Percentiles rank a stretch among this genome's conserved stretches.
Evolutionary conservation across 768 basidiomycete species (phyloP).

Genomic region (Lepiota venenata): DNA sequence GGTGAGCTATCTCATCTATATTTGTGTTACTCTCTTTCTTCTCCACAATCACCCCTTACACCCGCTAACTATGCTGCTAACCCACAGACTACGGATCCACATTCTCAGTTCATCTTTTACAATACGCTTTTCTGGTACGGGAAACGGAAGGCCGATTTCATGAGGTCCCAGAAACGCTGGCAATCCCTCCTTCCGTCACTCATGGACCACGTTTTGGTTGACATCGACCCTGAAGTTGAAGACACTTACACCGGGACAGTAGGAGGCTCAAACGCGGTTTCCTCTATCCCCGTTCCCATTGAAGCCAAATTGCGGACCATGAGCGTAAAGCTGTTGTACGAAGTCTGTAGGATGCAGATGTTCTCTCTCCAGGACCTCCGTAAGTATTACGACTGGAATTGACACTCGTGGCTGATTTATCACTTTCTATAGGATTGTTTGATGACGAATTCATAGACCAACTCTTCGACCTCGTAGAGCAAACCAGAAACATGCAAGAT

Average conservation of each 20-base stretch:
- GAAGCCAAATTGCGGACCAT: constrained; percentile 79
- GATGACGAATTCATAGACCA: constrained; percentile 82
- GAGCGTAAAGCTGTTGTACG: constrained; percentile 77
- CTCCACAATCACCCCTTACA: constrained; percentile 11
- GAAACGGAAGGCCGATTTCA: constrained; percentile 60
- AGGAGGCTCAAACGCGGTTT: constrained; percentile 30
- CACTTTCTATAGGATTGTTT: constrained; percentile 58
- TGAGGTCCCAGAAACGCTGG: constrained; percentile 84
- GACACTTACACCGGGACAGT: constrained; percentile 49
- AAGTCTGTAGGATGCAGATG: constrained; percentile 90
- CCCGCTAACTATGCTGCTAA: constrained; percentile 7
- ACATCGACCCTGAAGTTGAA: constrained; percentile 76
- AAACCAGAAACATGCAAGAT: constrained; percentile 82
- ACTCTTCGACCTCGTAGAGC: constrained; percentile 91
- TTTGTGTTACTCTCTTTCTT: constrained; percentile 4
- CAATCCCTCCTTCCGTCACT: constrained; percentile 73
- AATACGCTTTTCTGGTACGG: constrained; percentile 76
- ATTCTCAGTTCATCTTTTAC: constrained; percentile 76
- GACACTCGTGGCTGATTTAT: background rate
- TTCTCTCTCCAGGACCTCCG: constrained; percentile 75
- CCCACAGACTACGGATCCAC: constrained; percentile 77
- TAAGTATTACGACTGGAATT: constrained; percentile 34
- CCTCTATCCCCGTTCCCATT: constrained; percentile 62
- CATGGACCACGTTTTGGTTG: constrained; percentile 82
- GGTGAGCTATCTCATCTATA: constrained; percentile 36